Conservation (phyloP, 1,139 yeast genomes). For the Pichia sp. region DNA sequence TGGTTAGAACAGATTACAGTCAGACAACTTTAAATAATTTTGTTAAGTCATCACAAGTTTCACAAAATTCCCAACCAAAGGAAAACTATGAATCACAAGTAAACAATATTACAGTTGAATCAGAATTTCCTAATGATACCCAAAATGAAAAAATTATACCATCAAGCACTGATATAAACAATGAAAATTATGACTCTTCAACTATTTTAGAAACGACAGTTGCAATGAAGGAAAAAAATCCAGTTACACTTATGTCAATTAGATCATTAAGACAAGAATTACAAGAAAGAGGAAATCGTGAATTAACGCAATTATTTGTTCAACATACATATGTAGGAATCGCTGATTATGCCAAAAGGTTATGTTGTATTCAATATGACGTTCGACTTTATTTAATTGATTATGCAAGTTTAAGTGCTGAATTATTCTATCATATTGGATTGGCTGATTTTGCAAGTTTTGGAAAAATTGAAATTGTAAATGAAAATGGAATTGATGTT, state of each 20-base stretch:
- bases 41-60: slow-evolving; percentile 8
- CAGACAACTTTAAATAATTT: slow-evolving; percentile 41
- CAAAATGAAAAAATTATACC: neutral
- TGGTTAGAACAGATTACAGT: slow-evolving; percentile 69
- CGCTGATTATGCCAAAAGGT: slow-evolving; percentile 62
- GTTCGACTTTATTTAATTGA: slow-evolving; percentile 74
- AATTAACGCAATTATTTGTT: slow-evolving; percentile 61
- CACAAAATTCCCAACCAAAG: slow-evolving; percentile 1
- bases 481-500: slow-evolving; percentile 31
- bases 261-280: slow-evolving; percentile 47
- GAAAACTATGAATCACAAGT: neutral
- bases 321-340: slow-evolving; percentile 76
- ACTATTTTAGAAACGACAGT: slow-evolving; percentile 14
- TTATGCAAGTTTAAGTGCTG: slow-evolving; percentile 62
- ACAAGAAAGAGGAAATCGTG: slow-evolving; percentile 41
- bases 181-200: slow-evolving; percentile 20
- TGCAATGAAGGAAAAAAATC: slow-evolving; percentile 15
- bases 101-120: too few relatives aligned
- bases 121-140: neutral
- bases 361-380: slow-evolving; percentile 79
- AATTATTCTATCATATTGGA: slow-evolving; percentile 76
- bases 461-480: slow-evolving; percentile 50
- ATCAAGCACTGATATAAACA: neutral
- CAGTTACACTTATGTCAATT: slow-evolving; percentile 56
- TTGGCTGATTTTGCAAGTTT: slow-evolving; percentile 75